Evolutionary conservation across 164 flowering plant species (phyloP), one percentile per base, ranked within the genome.

Genomic region (Vitis cinerea): DNA sequence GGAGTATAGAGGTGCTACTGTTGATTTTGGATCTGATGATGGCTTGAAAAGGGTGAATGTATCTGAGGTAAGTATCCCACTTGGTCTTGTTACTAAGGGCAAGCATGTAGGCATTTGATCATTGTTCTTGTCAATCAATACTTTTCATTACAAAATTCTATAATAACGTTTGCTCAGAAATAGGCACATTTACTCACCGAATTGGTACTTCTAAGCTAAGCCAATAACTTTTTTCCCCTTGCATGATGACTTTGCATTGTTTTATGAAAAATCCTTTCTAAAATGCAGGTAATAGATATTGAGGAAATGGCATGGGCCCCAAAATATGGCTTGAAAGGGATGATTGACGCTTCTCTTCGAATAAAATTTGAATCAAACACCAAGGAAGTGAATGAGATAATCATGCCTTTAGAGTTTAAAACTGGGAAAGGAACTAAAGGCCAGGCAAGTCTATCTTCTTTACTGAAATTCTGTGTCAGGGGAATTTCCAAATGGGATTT

Each of bases 241-340:
- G 6, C 44, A 37, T 37, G 44, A 6, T 37, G 44, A 37, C 44
- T 37, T 37, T 37, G 44, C 44, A 37, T 37, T 37, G 44, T 4
- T 37, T 37, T 37, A 37, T 37, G 44, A 17, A 53, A 52, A 16
- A 17, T 16, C 15, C 13, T 27, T 9, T 65, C 16, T 48, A 37
- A 19, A 71, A 15, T 74, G 63, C 76, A 95, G 99, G 93, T 93
- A 52, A 68, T 89, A 70, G 99, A 95, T 81, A 93, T 95, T 70
- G 99, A 95, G 80, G 99, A 96, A 85, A 89, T 90, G 97, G 97
- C 90, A 61, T 93, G 98, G 99, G 97, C 97, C 17, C 99, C 98
- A 67, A 93, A 83, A 76, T 96, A 89, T 86, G 99, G 99, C 19
- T 77, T 96, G 87, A 96, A 96, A 85, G 99, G 99, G 68, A 83